Percentiles rank a stretch among this genome's conserved stretches.
phyloP scores from a whole-genome alignment of 306 rosid genomes.

The Luffa aegyptiaca region DNA sequence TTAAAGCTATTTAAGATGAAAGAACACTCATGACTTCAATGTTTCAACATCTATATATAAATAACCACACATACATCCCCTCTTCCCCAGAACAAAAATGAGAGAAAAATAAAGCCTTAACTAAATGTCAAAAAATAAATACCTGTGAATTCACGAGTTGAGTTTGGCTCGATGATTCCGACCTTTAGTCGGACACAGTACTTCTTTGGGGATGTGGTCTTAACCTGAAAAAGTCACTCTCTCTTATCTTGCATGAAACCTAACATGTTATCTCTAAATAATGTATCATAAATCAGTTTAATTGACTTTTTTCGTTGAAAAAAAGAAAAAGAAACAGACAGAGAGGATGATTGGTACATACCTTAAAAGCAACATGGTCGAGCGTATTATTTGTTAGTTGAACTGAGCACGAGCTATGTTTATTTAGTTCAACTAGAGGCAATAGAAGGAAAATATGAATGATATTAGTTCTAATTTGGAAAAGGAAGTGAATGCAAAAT shows the following conservation, averaged over 20 bases:
- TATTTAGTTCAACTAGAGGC: slow-evolving; percentile 57
- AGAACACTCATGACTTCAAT: background rate
- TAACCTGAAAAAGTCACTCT: slow-evolving; percentile 38
- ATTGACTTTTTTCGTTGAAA: background rate
- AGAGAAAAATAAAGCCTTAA: background rate
- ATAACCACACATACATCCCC: background rate
- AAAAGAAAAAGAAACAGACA: background rate
- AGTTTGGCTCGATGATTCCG: slow-evolving; percentile 63
- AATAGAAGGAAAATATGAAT: background rate
- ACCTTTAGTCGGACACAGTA: slow-evolving; percentile 85
- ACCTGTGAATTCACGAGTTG: slow-evolving; percentile 61
- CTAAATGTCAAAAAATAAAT: slow-evolving; percentile 2
- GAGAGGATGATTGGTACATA: slow-evolving; percentile 11
- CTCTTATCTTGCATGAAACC: background rate
- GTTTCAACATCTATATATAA: background rate
- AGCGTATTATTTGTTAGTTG: slow-evolving; percentile 44
- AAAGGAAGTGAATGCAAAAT: background rate
- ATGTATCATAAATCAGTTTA: background rate
- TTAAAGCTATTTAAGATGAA: background rate
- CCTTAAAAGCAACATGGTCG: slow-evolving; percentile 73
- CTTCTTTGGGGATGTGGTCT: slow-evolving; percentile 82
- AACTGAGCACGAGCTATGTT: slow-evolving; percentile 67
- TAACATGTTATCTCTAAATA: background rate
- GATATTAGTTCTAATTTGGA: background rate
- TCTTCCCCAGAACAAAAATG: background rate